A percentile compares a stretch with the other conserved stretches of the same genome.
Evolutionary conservation across 208 protist species (phyloP).

Genomic region (Sergeia podlipaevii): DNA sequence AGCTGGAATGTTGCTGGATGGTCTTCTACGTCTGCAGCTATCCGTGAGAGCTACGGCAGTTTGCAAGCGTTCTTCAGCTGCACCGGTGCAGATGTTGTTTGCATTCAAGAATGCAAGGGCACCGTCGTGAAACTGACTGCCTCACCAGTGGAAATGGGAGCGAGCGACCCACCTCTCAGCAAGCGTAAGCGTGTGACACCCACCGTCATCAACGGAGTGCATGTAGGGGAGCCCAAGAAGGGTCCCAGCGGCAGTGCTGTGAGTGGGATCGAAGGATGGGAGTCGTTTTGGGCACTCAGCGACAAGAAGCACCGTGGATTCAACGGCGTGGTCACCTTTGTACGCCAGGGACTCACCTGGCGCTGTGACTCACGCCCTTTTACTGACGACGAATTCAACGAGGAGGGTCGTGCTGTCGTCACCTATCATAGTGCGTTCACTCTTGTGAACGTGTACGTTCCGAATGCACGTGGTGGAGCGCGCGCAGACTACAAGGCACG

Average conservation of each 20-base stretch:
- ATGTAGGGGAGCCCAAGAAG: too few relatives aligned
- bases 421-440: conserved; percentile 75
- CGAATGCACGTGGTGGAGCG: conserved; percentile 62
- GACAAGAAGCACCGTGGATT: conserved; percentile 64
- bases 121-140: conserved; percentile 45
- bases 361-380: conserved; percentile 67
- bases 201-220: background rate
- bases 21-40: conserved; percentile 58
- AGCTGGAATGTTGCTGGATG: conserved; percentile 90
- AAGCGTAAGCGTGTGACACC: conserved; percentile 4
- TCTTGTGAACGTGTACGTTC: conserved; percentile 88
- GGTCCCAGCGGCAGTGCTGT: too few relatives aligned
- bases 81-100: conserved; percentile 74
- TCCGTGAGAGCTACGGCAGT: conserved; percentile 76
- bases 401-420: conserved; percentile 79
- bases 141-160: conserved; percentile 58
- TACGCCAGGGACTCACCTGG: conserved; percentile 54
- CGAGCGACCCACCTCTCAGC: conserved; percentile 33
- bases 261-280: conserved; percentile 60
- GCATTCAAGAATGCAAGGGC: conserved; percentile 84
- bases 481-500: conserved; percentile 52
- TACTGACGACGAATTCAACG: conserved; percentile 56
- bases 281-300: conserved; percentile 84
- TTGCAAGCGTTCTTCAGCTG: conserved; percentile 58
- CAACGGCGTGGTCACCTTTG: conserved; percentile 88